Conservation (phyloP, 768 basidiomycete genomes). For the Calocybe gangraenosa region DNA sequence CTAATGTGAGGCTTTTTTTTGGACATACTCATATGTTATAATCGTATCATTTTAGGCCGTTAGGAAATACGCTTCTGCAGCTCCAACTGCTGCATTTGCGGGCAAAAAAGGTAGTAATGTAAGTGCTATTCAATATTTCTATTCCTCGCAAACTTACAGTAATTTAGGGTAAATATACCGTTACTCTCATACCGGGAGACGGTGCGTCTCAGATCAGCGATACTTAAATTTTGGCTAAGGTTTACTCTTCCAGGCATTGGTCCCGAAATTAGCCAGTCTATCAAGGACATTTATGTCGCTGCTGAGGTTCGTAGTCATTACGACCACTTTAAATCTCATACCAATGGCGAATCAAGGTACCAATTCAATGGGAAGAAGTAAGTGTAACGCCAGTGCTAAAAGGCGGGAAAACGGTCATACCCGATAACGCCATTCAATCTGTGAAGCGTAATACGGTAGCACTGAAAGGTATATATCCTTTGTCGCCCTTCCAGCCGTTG, state of each 20-base stretch:
- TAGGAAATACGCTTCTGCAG: conserved; percentile 64
- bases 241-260: conserved; percentile 74
- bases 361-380: conserved; percentile 99
- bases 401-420: conserved; percentile 96
- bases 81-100: conserved; percentile 79
- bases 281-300: conserved; percentile 89
- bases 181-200: conserved; percentile 95
- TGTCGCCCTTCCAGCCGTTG: not conserved
- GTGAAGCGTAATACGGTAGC: conserved; percentile 98
- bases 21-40: not conserved
- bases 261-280: conserved; percentile 95
- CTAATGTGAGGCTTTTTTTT: conserved; percentile 37
- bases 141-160: not conserved
- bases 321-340: not conserved
- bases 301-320: conserved; percentile 58
- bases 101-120: conserved; percentile 88
- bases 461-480: conserved; percentile 80
- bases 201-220: conserved; percentile 44
- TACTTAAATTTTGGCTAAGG: conserved; percentile 2
- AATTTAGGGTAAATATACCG: conserved; percentile 88
- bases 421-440: conserved; percentile 83
- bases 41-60: conserved; percentile 15
- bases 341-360: conserved; percentile 58
- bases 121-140: conserved; percentile 24
- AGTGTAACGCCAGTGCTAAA: conserved; percentile 92